phyloP scores from a whole-genome alignment of 2,329 filamentous ascomycete species.

The Claviceps capensis region DNA sequence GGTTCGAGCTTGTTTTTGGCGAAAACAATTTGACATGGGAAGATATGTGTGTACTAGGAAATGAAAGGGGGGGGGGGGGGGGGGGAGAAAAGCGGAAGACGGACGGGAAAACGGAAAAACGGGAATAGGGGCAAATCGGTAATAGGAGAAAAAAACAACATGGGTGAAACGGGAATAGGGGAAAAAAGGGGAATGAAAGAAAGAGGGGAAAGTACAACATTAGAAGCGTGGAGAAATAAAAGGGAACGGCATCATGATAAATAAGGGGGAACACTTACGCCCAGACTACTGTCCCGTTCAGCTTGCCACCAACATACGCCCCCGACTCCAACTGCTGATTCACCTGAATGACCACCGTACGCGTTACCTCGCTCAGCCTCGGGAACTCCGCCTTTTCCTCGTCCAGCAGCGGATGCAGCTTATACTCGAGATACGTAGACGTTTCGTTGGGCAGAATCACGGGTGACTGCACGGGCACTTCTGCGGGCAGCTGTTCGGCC shows the following conservation, averaged over 20 bases:
- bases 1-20: no score
- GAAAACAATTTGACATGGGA: no score
- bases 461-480: slow-evolving; percentile 5
- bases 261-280: slow-evolving; percentile 15
- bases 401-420: slow-evolving; percentile 22
- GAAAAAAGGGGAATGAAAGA: neutral
- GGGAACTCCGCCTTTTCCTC: slow-evolving; percentile 18
- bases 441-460: slow-evolving; percentile 21
- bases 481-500: neutral
- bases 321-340: slow-evolving; percentile 24
- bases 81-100: no score
- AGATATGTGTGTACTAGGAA: no score
- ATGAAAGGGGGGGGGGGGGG: no score
- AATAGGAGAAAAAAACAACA: no score
- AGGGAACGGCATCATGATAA: neutral
- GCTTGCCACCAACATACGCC: slow-evolving; percentile 13
- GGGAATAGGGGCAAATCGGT: no score
- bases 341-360: slow-evolving; percentile 33
- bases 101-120: no score
- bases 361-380: slow-evolving; percentile 31
- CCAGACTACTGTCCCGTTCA: slow-evolving; percentile 21
- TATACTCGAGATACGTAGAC: slow-evolving; percentile 31
- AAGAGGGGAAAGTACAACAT: neutral
- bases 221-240: neutral
- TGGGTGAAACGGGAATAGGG: no score